Base-by-base conservation (phyloP, 176 grass and related monocot species). In the Carex cristatella region DNA sequence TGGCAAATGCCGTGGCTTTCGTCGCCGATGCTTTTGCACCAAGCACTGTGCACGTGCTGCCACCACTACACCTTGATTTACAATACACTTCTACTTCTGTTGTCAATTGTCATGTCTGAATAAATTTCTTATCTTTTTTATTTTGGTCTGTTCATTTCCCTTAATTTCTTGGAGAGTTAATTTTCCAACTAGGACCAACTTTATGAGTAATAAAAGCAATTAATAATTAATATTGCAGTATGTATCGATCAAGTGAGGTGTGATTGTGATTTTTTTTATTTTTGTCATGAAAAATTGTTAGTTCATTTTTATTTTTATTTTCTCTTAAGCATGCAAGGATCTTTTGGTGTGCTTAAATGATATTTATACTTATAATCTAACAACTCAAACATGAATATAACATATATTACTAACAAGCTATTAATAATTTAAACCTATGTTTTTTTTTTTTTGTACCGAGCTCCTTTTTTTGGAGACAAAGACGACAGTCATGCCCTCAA, bases 11-110 rank as follows among this genome's bases (percentile, higher is more conserved):
- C 83, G 87, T 2, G 88, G 90, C 5, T 80, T 97, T 61, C 90
- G 88, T 42, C 88, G 87, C 59, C 86, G 90, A 66, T 94, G 92
- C 90, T 92, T 89, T 79, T 97, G 94, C 90, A 78, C 60, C 64
- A 89, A 40, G 69, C 76, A 35, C 5, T 92, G 94, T 86, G 23
- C 23, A 23, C 23, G 23, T 23, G 33, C 32, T 28, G 58, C 69
- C 14, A 11, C 19, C 33, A 61, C 18, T 85, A 31, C n/a, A 59
- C 60, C 79, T 19, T 35, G 4, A 10, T 65, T 81, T 40, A 40
- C 38, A 5, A 63, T 40, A 40, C 38, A 5, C 0, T 79, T 30
- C 12, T 31, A 7, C 4, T 10, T 18, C 38, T 40, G 38, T 40
- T 40, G 38, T 40, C 0, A 40, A 40, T 4, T 61, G 6, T 44